A percentile compares a stretch with the other conserved stretches of the same genome.
These are phyloP conservation scores for Coffea canephora DNA, from an alignment of 257 asterid species.

Conservation along the genomic window DNA sequence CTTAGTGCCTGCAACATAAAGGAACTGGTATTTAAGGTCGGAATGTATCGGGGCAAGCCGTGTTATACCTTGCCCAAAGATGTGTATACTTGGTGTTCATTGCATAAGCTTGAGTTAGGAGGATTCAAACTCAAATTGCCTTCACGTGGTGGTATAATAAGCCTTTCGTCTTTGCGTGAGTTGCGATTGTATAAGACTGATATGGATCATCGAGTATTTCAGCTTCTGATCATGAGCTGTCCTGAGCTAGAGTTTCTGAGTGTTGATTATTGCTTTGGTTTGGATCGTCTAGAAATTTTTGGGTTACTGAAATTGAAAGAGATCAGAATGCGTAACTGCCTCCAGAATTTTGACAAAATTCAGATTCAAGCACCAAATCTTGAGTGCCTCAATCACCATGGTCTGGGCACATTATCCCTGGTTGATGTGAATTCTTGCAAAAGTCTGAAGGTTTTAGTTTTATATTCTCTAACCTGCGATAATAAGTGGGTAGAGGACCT, in stretches of 20 bases:
- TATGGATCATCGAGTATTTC: background rate
- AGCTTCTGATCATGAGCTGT: background rate
- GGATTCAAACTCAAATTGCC: background rate
- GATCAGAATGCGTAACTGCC: background rate
- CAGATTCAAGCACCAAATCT: constrained; percentile 3
- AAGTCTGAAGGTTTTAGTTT: background rate
- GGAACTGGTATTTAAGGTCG: background rate
- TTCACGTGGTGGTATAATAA: background rate
- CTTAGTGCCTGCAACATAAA: background rate
- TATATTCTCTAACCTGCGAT: background rate
- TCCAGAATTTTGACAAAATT: background rate
- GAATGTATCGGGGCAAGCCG: background rate
- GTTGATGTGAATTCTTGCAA: constrained; percentile 12
- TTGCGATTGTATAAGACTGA: background rate
- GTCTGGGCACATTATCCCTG: background rate
- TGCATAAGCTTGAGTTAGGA: background rate
- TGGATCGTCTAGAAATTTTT: background rate
- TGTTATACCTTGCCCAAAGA: background rate
- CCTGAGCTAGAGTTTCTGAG: background rate
- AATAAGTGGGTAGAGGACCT: background rate
- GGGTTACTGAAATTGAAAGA: background rate
- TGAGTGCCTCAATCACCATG: background rate
- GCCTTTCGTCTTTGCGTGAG: background rate
- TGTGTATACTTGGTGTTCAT: background rate
- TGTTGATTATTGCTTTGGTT: background rate